Conservation (phyloP, 495 filamentous ascomycete species). For the Entonaema liquescens region DNA sequence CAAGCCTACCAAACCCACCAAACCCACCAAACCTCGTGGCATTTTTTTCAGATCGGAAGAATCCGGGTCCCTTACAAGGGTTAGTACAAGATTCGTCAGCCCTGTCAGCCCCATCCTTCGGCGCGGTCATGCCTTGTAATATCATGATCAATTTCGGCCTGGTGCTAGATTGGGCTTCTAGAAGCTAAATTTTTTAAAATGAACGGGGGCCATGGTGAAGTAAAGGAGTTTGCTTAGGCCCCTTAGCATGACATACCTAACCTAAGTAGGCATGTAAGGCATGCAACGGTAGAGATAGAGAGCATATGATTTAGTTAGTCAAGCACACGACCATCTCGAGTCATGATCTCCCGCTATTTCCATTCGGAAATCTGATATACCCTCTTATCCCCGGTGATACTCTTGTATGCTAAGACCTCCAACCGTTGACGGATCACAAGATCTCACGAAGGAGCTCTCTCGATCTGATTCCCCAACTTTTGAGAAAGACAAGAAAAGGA, state of each 20-base stretch:
- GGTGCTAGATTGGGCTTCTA: constrained; percentile 26
- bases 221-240: constrained; percentile 17
- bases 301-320: not conserved
- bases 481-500: constrained; percentile 20
- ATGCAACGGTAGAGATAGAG: no score
- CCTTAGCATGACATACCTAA: not conserved
- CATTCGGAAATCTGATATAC: not conserved
- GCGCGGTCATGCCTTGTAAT: constrained; percentile 17
- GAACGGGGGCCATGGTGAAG: not conserved
- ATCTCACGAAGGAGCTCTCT: constrained; percentile 14
- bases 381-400: not conserved
- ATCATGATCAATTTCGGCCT: constrained; percentile 39
- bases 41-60: constrained; percentile 41
- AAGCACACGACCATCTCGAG: constrained; percentile 1
- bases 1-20: not conserved
- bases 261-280: not conserved
- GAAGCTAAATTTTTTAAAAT: constrained; percentile 18
- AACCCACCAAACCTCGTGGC: constrained; percentile 30
- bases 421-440: constrained; percentile 18
- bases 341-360: constrained; percentile 8
- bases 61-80: constrained; percentile 29
- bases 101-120: constrained; percentile 40
- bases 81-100: constrained; percentile 33
- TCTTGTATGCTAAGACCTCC: not conserved
- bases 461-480: constrained; percentile 30